Evolutionary conservation across 768 basidiomycete genomes (phyloP).

Genomic region (Auriscalpium orientale): DNA sequence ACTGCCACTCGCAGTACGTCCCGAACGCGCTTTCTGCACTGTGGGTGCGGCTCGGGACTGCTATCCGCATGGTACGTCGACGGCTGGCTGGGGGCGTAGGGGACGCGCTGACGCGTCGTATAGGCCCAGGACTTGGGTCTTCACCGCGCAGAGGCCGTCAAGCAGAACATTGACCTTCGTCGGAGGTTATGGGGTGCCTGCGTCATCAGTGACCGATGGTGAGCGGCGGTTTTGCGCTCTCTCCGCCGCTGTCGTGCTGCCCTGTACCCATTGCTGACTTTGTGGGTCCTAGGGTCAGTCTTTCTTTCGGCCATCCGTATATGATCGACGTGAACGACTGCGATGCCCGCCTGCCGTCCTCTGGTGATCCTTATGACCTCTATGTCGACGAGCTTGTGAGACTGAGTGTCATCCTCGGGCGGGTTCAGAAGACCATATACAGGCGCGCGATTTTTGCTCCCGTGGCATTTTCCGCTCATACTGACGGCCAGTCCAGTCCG

Average conservation of each 20-base stretch:
- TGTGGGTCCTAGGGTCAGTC: constrained; percentile 55
- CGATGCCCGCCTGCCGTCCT: constrained; percentile 87
- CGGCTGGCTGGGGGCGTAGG: constrained; percentile 5
- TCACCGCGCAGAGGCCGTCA: constrained; percentile 85
- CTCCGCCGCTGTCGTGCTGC: not conserved
- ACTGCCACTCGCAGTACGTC: constrained; percentile 86
- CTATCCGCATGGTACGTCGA: constrained; percentile 82
- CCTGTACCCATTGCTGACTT: constrained; percentile 6
- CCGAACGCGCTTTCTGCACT: constrained; percentile 79
- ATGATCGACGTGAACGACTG: constrained; percentile 98
- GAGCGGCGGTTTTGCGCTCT: constrained; percentile 19
- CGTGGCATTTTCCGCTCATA: not conserved
- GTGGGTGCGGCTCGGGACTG: constrained; percentile 80
- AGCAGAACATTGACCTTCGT: constrained; percentile 77
- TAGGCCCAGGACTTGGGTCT: constrained; percentile 96
- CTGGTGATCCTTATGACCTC: constrained; percentile 68
- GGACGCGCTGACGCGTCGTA: constrained; percentile 4
- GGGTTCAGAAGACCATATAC: constrained; percentile 90
- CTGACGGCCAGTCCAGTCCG: constrained; percentile 40
- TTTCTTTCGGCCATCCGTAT: constrained; percentile 87
- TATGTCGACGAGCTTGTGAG: constrained; percentile 91
- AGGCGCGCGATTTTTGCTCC: constrained; percentile 37
- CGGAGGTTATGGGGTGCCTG: constrained; percentile 92
- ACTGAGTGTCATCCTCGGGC: constrained; percentile 83
- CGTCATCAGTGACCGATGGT: constrained; percentile 93